Conservation (phyloP, 768 basidiomycete species). For the Neoboletus subvelutipes region DNA sequence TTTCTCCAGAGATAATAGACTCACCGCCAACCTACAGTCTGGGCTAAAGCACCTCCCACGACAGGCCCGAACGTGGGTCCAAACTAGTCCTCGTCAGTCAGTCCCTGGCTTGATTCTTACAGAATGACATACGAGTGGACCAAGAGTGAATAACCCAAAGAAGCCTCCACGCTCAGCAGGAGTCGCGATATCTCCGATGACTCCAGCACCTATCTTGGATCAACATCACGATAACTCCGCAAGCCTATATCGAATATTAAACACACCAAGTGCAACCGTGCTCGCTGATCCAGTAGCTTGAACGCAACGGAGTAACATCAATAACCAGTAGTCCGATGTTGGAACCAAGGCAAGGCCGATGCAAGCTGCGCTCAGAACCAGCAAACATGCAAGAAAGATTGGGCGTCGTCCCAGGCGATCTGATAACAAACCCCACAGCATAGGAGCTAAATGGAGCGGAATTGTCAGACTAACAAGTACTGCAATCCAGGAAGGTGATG, state of each 20-base stretch:
- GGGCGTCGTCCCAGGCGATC: slow-evolving; percentile 65
- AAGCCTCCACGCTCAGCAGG: slow-evolving; percentile 74
- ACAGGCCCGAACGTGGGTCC: slow-evolving; percentile 55
- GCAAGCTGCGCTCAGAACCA: slow-evolving; percentile 64
- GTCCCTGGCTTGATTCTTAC: neutral
- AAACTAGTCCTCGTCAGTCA: slow-evolving; percentile 33
- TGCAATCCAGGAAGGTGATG: neutral
- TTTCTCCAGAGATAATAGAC: slow-evolving; percentile 3
- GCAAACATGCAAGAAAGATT: slow-evolving; percentile 60
- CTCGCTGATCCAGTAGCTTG: slow-evolving; percentile 81
- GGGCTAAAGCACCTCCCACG: slow-evolving; percentile 54
- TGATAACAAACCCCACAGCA: slow-evolving; percentile 62
- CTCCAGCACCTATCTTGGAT: slow-evolving; percentile 56
- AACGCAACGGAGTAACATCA: slow-evolving; percentile 76
- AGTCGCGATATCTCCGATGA: slow-evolving; percentile 75
- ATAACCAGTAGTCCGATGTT: slow-evolving; percentile 67
- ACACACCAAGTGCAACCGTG: slow-evolving; percentile 67
- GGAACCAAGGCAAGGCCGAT: slow-evolving; percentile 58
- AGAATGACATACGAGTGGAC: slow-evolving; percentile 51
- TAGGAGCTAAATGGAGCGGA: slow-evolving; percentile 43
- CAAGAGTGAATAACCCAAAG: slow-evolving; percentile 63
- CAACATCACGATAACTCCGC: neutral
- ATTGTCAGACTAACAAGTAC: neutral
- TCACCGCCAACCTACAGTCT: slow-evolving; percentile 64
- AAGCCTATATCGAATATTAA: neutral